phyloP scores from a whole-genome alignment of 1,284 basidiomycete species.

The Pholiota adiposa region DNA sequence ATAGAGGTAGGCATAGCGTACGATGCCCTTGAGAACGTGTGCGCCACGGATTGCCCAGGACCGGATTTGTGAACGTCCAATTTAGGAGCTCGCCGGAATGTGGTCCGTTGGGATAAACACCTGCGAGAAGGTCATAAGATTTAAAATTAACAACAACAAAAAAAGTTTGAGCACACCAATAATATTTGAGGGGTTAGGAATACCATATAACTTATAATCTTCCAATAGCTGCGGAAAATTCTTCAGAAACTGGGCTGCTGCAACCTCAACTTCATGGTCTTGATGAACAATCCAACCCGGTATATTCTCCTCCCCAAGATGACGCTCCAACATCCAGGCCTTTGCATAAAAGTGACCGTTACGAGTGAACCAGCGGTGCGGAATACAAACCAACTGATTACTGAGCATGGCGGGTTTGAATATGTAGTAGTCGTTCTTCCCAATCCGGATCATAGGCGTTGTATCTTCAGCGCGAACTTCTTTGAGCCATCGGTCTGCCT shows the following conservation, averaged over 20 bases:
- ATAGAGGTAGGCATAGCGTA: slow-evolving; percentile 33
- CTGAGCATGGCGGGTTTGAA: slow-evolving; percentile 14
- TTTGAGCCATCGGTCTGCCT: slow-evolving; percentile 3
- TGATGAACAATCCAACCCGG: slow-evolving; percentile 10
- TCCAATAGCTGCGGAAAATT: neutral
- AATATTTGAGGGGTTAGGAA: slow-evolving; percentile 8
- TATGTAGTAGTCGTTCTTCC: neutral
- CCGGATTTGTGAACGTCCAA: slow-evolving; percentile 14
- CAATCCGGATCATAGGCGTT: neutral
- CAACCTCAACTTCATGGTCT: slow-evolving; percentile 4
- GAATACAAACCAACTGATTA: slow-evolving; percentile 25
- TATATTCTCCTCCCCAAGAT: neutral
- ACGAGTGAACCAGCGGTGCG: slow-evolving; percentile 34
- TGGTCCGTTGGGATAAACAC: no score
- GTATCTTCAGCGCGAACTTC: slow-evolving; percentile 4
- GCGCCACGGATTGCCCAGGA: slow-evolving; percentile 30
- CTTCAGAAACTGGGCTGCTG: slow-evolving; percentile 1
- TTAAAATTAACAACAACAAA: no score
- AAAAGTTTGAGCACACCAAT: neutral
- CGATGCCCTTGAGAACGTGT: slow-evolving; percentile 24
- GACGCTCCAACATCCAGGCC: slow-evolving; percentile 16
- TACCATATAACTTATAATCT: neutral
- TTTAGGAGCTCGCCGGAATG: no score
- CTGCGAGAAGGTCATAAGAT: no score
- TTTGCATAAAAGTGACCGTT: slow-evolving; percentile 2